Conservation (phyloP, 441 rosid species). For the Rhodomyrtus psidioides region DNA sequence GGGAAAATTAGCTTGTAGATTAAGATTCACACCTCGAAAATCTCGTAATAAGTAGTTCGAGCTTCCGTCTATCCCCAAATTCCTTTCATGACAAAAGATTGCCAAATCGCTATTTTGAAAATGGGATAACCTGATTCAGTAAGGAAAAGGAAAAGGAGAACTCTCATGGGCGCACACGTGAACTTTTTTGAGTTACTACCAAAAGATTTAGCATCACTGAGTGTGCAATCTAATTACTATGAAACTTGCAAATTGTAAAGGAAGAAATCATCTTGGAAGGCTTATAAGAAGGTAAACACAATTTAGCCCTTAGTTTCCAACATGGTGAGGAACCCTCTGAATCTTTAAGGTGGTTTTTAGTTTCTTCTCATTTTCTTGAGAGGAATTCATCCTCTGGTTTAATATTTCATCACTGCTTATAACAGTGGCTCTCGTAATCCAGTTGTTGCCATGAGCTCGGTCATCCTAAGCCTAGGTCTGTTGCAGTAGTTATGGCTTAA, state of each 20-base stretch:
- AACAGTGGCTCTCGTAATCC: neutral
- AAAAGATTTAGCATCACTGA: neutral
- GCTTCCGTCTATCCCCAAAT: too few species aligned
- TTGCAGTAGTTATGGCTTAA: too few species aligned
- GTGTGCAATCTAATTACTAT: too few species aligned
- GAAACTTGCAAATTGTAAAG: too few species aligned
- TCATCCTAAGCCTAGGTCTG: too few species aligned
- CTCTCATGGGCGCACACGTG: neutral
- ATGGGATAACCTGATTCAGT: neutral
- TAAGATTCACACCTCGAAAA: too few species aligned
- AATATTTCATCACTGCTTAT: neutral
- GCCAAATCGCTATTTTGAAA: neutral
- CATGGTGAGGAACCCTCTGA: neutral
- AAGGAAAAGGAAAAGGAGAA: neutral
- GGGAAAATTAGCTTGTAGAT: too few species aligned
- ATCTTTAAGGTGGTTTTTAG: neutral
- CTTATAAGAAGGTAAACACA: neutral
- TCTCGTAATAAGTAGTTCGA: too few species aligned
- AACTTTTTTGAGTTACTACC: neutral
- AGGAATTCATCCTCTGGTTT: neutral
- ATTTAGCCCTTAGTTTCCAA: neutral
- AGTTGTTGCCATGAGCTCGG: too few species aligned
- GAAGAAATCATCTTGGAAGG: neutral
- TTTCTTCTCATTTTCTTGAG: neutral
- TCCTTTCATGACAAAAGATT: neutral